phyloP scores from a whole-genome alignment of 257 asterid genomes.

The Buddleja alternifolia region DNA sequence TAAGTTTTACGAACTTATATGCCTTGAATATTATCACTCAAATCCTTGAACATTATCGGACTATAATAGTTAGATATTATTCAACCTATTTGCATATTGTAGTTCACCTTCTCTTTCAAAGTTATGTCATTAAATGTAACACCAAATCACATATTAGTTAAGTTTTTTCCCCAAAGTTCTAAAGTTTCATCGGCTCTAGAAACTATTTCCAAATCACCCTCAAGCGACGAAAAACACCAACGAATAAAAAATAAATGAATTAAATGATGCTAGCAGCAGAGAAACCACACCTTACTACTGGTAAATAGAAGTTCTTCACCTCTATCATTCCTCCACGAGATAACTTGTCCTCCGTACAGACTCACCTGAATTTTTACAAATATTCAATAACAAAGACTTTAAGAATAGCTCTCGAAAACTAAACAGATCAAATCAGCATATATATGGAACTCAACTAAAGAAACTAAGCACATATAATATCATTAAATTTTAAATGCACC shows the following conservation, averaged over 20 bases:
- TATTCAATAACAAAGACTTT: constrained; percentile 16
- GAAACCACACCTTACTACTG: constrained; percentile 77
- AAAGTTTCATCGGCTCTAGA: background rate
- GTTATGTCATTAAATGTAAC: background rate
- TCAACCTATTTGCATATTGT: background rate
- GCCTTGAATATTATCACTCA: background rate
- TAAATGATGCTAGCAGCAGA: background rate
- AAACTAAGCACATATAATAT: background rate
- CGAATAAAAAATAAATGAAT: background rate
- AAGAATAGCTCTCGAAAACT: constrained; percentile 7
- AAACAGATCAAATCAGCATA: constrained; percentile 14
- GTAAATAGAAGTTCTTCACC: constrained; percentile 94
- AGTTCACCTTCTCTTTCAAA: constrained; percentile 7
- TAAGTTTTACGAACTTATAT: background rate
- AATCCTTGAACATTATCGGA: background rate
- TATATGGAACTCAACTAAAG: constrained; percentile 2
- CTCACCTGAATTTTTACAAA: constrained; percentile 59
- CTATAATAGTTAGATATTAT: background rate
- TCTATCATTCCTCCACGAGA: constrained; percentile 87
- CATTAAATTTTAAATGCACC: background rate
- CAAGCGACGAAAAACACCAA: constrained; percentile 1
- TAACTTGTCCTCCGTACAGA: constrained; percentile 88
- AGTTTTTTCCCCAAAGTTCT: background rate
- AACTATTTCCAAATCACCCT: background rate
- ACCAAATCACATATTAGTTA: background rate